phyloP scores from a whole-genome alignment of 2,329 filamentous ascomycete genomes.

The Zymoseptoria brevis region DNA sequence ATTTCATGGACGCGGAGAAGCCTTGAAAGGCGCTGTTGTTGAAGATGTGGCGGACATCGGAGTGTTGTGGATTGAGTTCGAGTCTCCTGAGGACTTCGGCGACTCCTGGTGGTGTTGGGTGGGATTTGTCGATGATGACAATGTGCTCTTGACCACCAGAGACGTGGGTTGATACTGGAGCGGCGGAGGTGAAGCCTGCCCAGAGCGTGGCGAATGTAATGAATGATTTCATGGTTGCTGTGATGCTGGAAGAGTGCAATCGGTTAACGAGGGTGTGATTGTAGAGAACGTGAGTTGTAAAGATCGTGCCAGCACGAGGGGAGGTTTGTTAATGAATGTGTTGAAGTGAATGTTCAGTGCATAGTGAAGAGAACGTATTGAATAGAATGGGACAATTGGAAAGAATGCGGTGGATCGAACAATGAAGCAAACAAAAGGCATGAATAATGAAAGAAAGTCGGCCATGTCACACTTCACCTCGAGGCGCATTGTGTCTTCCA shows the following conservation, averaged over 20 bases:
- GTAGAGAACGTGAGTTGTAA: background rate
- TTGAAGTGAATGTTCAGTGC: background rate
- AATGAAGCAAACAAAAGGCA: background rate
- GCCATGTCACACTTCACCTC: background rate
- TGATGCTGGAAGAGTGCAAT: background rate
- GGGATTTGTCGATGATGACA: slow-evolving; percentile 31
- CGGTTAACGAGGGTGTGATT: background rate
- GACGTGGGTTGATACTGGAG: slow-evolving; percentile 10
- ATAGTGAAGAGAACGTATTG: background rate
- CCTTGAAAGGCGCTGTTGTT: slow-evolving; percentile 36
- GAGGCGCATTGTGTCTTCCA: background rate
- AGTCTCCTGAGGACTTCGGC: slow-evolving; percentile 30
- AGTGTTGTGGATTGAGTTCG: slow-evolving; percentile 31
- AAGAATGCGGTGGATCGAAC: background rate
- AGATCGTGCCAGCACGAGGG: background rate
- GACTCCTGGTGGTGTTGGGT: slow-evolving; percentile 27
- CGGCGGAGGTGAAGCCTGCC: background rate
- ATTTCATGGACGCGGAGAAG: slow-evolving; percentile 35
- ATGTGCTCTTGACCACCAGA: slow-evolving; percentile 29
- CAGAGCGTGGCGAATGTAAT: background rate
- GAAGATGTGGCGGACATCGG: slow-evolving; percentile 33
- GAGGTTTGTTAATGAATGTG: background rate
- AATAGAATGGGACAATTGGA: background rate
- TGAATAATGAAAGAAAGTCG: background rate
- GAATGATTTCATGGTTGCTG: background rate